Evolutionary conservation across 805 yeast species (phyloP), one percentile per base, ranked within the genome.

Genomic region (Peterozyma toletana): DNA sequence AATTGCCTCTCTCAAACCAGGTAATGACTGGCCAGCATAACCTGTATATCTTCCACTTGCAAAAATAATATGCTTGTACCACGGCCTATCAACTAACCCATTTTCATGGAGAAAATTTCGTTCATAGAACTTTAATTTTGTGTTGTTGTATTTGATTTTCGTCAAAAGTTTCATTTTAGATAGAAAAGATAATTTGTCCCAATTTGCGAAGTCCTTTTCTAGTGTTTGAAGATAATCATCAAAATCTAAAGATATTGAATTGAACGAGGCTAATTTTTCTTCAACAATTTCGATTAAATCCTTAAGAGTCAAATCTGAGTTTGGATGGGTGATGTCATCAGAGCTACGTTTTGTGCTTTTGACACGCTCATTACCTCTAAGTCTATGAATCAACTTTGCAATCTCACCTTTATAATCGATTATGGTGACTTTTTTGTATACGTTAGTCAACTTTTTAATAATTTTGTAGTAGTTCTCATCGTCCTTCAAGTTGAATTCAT

Each of bases 31-130:
- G 3, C 81, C 82, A n/a, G 73, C 70, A 48, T 78, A 78, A 2
- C 84, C 84, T 1, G 81, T 77, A 58, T 73, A 71, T 39, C 80
- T 56, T 2, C 81, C 82, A 39, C 80, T 76, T 2, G 83, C 78
- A 55, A 63, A 78, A n/a, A 78, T 66, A 37, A 71, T 59, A 54
- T 79, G 85, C 56, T 71, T 76, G 61, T 72, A 78, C 83, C 83
- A 79, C 2, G 65, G 56, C 42, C 84, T 65, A 37, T 61, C 65
- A 13, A 66, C 69, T 15, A 78, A 63, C 1, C 85, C 85, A 3
- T 64, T 62, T 2, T 66, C 60, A 50, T 70, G 55, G 37, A 76
- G 48, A 52, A 78, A 75, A 15, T 53, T 48, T 44, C 77, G 62
- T 48, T 78, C 84, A 35, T 71, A 61, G 38, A 50, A 57, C 45